Base-by-base conservation (phyloP, 1,284 basidiomycete genomes). In the Puccinia hordei region DNA sequence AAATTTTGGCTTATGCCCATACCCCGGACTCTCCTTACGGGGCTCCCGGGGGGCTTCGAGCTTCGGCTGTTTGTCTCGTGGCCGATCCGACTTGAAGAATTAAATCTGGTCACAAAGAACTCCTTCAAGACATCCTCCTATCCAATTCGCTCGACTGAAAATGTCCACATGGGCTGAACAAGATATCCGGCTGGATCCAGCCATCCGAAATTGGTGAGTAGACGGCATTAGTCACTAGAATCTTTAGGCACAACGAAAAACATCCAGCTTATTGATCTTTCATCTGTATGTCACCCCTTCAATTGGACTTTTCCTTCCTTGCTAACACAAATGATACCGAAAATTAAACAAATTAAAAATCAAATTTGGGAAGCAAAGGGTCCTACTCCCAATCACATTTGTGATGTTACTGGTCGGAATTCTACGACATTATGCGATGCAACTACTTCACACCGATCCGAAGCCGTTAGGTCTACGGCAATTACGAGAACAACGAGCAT, bases 361-460 rank as follows among this genome's bases (percentile, higher is more conserved):
- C 46, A 5, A 55, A 27, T 17, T 55, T 30, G 83, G 83, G 33
- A 83, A 88, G 85, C 86, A 88, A 83, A 89, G 88, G 89, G 89
- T 99, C 63, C 87, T 99, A 81, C 93, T 99, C 86, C 97, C 97
- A 80, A 97, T 99, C 86, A 96, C 95, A 65, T 88, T 98, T 82
- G 95, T 99, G 86, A 98, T 99, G 95, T 93, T 99, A 82, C 88
- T 99, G 55, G 95, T 98, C 72, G 97, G 97, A 41, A 89, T 99
- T 72, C 88, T 99, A 41, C 88, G 97, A 82, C 95, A 98, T 86
- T 97, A 98, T 87, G 91, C 99, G 46, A 92, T 95, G 17, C 86
- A 92, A 73, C 89, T 98, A 6, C 90, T 99, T 44, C 93, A 94
- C 84, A 90, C 44, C 19, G 63, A 77, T 55, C 74, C 74, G 19